Conservation (phyloP, 2,329 filamentous ascomycete genomes). For the Grosmannia serpens region DNA sequence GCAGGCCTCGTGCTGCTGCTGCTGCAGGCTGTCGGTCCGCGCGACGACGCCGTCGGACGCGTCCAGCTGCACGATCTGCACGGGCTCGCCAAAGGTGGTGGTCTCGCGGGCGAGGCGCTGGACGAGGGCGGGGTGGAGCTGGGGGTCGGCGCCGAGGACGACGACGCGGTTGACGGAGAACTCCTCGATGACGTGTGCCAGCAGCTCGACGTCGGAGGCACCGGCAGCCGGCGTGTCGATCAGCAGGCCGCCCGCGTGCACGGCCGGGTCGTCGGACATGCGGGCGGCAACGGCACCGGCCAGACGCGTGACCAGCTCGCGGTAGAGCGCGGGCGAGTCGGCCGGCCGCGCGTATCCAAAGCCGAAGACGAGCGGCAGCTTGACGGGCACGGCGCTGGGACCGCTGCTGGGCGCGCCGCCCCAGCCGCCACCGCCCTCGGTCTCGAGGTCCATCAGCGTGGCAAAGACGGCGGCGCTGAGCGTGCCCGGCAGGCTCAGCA, state of each 20-base stretch:
- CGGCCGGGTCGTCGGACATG: conserved; percentile 61
- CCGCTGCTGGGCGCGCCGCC: conserved; percentile 85
- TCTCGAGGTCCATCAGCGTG: conserved; percentile 69
- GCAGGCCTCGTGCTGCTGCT: conserved; percentile 58
- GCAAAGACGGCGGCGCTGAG: conserved; percentile 79
- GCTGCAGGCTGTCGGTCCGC: conserved; percentile 63
- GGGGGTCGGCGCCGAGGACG: conserved; percentile 58
- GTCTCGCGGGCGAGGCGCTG: conserved; percentile 51
- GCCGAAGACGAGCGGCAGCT: conserved; percentile 83
- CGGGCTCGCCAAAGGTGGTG: conserved; percentile 50
- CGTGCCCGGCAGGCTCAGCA: conserved; percentile 68
- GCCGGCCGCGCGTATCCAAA: conserved; percentile 66
- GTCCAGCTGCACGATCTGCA: conserved; percentile 67
- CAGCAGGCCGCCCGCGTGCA: conserved; percentile 65
- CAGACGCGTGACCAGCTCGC: conserved; percentile 61
- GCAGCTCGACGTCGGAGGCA: conserved; percentile 53
- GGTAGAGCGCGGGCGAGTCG: conserved; percentile 62
- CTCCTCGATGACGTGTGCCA: conserved; percentile 61
- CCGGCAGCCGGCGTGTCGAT: conserved; percentile 72
- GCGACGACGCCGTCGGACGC: conserved; percentile 79
- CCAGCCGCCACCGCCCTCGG: conserved; percentile 66
- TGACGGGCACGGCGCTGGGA: conserved; percentile 77
- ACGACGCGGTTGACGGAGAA: conserved; percentile 68
- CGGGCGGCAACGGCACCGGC: conserved; percentile 69
- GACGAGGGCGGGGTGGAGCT: conserved; percentile 62